phyloP scores from a whole-genome alignment of 2,329 filamentous ascomycete genomes.

The Fusarium guadeloupense region DNA sequence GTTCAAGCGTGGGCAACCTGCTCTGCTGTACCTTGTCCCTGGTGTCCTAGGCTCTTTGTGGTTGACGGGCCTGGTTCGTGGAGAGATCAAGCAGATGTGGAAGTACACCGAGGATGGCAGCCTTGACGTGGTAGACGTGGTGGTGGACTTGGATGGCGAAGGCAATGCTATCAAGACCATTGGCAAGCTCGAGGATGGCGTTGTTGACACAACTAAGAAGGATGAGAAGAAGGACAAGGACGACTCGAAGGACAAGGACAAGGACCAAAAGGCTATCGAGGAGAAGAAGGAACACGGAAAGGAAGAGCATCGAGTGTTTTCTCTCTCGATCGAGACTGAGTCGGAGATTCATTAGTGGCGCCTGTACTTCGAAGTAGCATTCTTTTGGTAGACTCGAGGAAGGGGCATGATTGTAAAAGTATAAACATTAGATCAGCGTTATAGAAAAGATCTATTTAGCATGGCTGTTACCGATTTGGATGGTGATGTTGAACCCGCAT shows the following conservation, averaged over 20 bases:
- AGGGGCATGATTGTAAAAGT: background rate
- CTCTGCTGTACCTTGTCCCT: slow-evolving; percentile 90
- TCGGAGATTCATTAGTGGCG: slow-evolving; percentile 18
- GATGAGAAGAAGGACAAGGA: slow-evolving; percentile 42
- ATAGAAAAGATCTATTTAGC: background rate
- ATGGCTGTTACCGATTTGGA: background rate
- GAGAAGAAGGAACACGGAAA: slow-evolving; percentile 28
- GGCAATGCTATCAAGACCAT: slow-evolving; percentile 57
- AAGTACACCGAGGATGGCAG: slow-evolving; percentile 78
- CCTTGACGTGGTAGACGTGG: slow-evolving; percentile 62
- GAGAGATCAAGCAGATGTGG: slow-evolving; percentile 82
- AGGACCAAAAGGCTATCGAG: slow-evolving; percentile 11
- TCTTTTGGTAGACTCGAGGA: background rate
- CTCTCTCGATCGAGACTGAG: slow-evolving; percentile 48
- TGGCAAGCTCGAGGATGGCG: slow-evolving; percentile 50
- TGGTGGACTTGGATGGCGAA: slow-evolving; percentile 63
- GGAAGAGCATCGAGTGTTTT: slow-evolving; percentile 45
- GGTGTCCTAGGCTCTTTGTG: slow-evolving; percentile 80
- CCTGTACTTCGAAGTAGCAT: background rate
- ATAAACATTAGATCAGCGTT: background rate
- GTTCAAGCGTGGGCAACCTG: slow-evolving; percentile 85
- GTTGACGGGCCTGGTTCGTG: slow-evolving; percentile 74
- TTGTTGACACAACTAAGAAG: slow-evolving; percentile 49
- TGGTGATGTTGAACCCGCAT: too few species aligned
- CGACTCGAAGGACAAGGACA: slow-evolving; percentile 16